phyloP scores from a whole-genome alignment of 352 stramenopile genomes.

The Pythium monospermum region DNA sequence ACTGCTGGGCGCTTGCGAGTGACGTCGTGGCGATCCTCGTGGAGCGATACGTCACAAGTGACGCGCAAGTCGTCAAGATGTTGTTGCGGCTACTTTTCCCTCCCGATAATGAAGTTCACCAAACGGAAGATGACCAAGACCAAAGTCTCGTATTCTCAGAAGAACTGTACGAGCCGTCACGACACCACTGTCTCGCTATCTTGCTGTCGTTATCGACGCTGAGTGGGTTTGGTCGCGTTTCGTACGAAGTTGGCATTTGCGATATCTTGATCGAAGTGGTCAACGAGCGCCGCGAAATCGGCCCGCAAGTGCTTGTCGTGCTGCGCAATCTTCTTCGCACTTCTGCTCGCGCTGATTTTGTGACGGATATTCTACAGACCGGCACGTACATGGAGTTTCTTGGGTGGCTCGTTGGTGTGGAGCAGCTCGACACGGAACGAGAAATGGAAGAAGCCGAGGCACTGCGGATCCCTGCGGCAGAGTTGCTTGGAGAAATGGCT shows the following conservation, averaged over 20 bases:
- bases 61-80: constrained; percentile 66
- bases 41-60: constrained; percentile 46
- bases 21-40: constrained; percentile 50
- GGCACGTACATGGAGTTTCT: constrained; percentile 77
- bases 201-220: constrained; percentile 54
- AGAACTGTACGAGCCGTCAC: constrained; percentile 59
- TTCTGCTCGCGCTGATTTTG: constrained; percentile 36
- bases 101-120: constrained; percentile 72
- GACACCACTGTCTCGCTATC: constrained; percentile 54
- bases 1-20: constrained; percentile 59
- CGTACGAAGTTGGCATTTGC: constrained; percentile 60
- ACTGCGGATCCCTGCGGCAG: constrained; percentile 51
- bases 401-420: constrained; percentile 61
- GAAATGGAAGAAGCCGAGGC: constrained; percentile 48
- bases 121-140: constrained; percentile 36
- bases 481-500: constrained; percentile 63
- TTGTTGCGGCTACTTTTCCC: constrained; percentile 68
- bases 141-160: constrained; percentile 44
- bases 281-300: constrained; percentile 52
- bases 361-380: constrained; percentile 62
- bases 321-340: constrained; percentile 65
- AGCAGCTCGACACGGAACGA: constrained; percentile 58
- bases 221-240: constrained; percentile 41
- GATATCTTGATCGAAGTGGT: constrained; percentile 76
- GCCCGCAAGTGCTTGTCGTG: constrained; percentile 45